A percentile compares a stretch with the other conserved stretches of the same genome.
Evolutionary conservation across 208 protist species (phyloP).

Genomic region (Wallacemonas sp.): DNA sequence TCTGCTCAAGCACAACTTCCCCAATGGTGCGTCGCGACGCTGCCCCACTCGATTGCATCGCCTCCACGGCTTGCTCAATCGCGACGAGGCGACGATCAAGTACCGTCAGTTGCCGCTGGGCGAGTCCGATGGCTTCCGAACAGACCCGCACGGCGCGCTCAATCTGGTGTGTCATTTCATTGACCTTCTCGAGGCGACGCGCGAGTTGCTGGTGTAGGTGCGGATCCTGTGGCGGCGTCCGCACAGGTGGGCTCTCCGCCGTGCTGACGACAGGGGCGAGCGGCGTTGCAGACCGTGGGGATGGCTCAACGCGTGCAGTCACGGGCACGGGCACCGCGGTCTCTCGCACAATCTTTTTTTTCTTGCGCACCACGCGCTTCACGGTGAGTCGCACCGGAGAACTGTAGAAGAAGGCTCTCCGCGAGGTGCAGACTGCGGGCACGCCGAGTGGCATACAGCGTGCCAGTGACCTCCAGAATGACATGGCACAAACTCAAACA

Average conservation of each 20-base stretch:
- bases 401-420: no score
- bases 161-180: not conserved
- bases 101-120: constrained; percentile 50
- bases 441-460: no score
- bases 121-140: constrained; percentile 28
- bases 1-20: constrained; percentile 54
- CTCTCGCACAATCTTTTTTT: no score
- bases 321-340: constrained; percentile 3
- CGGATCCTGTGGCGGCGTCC: no score
- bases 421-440: no score
- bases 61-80: constrained; percentile 41
- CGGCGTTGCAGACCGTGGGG: no score
- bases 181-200: constrained; percentile 17
- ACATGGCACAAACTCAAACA: no score
- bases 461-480: no score
- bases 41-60: constrained; percentile 33
- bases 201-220: constrained; percentile 10
- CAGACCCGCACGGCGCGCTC: constrained; percentile 23
- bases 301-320: no score
- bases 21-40: constrained; percentile 48
- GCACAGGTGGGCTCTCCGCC: no score
- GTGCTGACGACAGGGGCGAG: no score
- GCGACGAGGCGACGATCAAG: constrained; percentile 49
- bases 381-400: not conserved
- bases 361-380: constrained; percentile 2